phyloP scores from a whole-genome alignment of 768 basidiomycete genomes.

The Russula compacta region DNA sequence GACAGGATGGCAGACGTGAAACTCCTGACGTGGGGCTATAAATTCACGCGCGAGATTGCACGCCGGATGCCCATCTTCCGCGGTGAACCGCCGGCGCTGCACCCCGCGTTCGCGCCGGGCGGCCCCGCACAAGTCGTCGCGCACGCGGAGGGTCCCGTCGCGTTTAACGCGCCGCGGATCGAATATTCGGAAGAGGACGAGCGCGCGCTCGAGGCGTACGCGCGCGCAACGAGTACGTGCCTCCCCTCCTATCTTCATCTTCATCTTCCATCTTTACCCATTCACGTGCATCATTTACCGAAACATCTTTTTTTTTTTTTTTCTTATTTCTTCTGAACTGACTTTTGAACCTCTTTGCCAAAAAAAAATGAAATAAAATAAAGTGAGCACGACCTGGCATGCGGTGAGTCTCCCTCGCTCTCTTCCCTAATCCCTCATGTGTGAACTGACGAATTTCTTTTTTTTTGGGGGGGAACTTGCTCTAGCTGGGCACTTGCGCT shows the following conservation, averaged over 20 bases:
- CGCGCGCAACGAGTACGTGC: conserved; percentile 14
- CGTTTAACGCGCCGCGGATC: conserved; percentile 26
- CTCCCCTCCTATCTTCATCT: background rate
- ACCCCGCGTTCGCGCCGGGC: conserved; percentile 27
- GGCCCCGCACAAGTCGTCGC: conserved; percentile 22
- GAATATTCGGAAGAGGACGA: conserved; percentile 30
- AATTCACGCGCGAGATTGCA: conserved; percentile 42
- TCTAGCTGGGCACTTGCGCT: conserved; percentile 55
- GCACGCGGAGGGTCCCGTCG: conserved; percentile 19
- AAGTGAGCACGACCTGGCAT: conserved; percentile 8
- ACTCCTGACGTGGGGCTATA: conserved; percentile 44
- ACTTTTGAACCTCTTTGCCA: no score
- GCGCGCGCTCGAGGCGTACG: conserved; percentile 26
- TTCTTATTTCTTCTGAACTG: no score
- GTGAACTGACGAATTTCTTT: background rate
- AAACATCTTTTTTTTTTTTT: background rate
- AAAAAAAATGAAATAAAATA: background rate
- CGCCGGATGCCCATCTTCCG: conserved; percentile 42
- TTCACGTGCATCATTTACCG: no score
- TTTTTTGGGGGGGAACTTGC: background rate
- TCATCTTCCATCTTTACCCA: background rate
- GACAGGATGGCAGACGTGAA: conserved; percentile 30
- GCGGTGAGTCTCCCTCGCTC: background rate
- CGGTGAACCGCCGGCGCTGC: conserved; percentile 25
- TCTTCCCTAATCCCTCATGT: background rate